Evolutionary conservation across 148 eudicot genomes (phyloP).

Genomic region (Chenopodium berlandieri): DNA sequence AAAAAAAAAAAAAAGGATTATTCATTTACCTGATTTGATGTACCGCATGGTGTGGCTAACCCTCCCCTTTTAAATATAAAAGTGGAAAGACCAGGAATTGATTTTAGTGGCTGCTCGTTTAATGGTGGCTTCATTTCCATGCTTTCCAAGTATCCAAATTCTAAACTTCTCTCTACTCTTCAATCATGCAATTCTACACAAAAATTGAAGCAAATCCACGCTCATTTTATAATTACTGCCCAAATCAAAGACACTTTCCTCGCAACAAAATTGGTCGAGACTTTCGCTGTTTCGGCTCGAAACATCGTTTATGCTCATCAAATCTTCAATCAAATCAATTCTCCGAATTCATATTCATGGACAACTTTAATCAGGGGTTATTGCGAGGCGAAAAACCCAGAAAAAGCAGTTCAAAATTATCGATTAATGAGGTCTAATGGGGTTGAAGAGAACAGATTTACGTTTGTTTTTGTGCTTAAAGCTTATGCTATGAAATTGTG

Average conservation of each 20-base stretch:
- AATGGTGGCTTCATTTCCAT: too few relatives aligned
- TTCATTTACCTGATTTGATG: too few relatives aligned
- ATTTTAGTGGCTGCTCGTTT: too few relatives aligned
- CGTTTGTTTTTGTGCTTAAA: slow-evolving; percentile 35
- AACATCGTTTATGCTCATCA: slow-evolving; percentile 22
- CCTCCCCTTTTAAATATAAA: too few relatives aligned
- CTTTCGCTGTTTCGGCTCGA: slow-evolving; percentile 25
- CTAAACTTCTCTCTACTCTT: slow-evolving; percentile 7
- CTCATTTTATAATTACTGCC: slow-evolving; percentile 33
- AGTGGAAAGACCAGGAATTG: too few relatives aligned
- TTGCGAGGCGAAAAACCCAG: slow-evolving; percentile 27
- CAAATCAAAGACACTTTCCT: slow-evolving; percentile 28
- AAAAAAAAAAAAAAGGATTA: too few relatives aligned
- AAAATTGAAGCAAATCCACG: slow-evolving; percentile 36
- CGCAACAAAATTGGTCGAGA: slow-evolving; percentile 30
- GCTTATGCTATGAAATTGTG: slow-evolving; percentile 22
- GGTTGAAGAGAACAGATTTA: slow-evolving; percentile 25
- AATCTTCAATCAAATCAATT: slow-evolving; percentile 27
- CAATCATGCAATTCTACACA: slow-evolving; percentile 27
- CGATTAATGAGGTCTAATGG: slow-evolving; percentile 18
- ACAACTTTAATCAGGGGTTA: slow-evolving; percentile 38
- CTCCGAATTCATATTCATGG: slow-evolving; percentile 36
- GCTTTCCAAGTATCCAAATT: not conserved
- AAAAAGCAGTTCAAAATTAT: slow-evolving; percentile 15
- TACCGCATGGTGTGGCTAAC: too few relatives aligned